phyloP scores from a whole-genome alignment of 371 early-diverging fungal genomes.

The Rhizopus arrhizus region DNA sequence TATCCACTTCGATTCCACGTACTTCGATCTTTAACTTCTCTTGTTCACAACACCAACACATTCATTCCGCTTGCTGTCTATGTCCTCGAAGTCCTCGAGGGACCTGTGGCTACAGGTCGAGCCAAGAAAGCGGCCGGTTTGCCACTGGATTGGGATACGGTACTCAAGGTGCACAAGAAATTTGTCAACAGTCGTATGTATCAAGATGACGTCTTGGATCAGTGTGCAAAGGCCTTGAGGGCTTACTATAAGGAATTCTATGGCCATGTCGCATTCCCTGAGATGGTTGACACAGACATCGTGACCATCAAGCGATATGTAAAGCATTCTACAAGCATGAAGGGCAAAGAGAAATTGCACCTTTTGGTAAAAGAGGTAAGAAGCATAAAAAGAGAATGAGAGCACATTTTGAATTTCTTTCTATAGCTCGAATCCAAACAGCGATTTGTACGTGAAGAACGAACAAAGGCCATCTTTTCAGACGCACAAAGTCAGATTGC shows the following conservation, averaged over 20 bases:
- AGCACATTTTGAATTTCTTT: background rate
- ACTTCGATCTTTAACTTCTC: conserved; percentile 67
- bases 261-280: conserved; percentile 86
- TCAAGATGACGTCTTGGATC: conserved; percentile 77
- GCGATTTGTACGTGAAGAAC: conserved; percentile 63
- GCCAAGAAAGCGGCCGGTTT: conserved; percentile 69
- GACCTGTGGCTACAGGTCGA: conserved; percentile 57
- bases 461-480: conserved; percentile 30
- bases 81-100: conserved; percentile 75
- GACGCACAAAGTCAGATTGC: too few species aligned
- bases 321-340: conserved; percentile 64
- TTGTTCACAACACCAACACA: conserved; percentile 69
- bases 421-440: conserved; percentile 67
- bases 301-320: conserved; percentile 65
- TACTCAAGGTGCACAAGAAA: conserved; percentile 76
- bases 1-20: conserved; percentile 92
- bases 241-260: conserved; percentile 73
- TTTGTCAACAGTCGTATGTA: conserved; percentile 83
- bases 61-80: conserved; percentile 87
- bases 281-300: conserved; percentile 77
- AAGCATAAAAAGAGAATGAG: background rate
- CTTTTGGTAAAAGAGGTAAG: conserved; percentile 75
- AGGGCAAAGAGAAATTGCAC: conserved; percentile 74
- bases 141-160: conserved; percentile 76
- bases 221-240: conserved; percentile 68